These are phyloP conservation scores for Penstemon davidsonii DNA, from an alignment of 257 asterid genomes.

Conservation along the genomic window DNA sequence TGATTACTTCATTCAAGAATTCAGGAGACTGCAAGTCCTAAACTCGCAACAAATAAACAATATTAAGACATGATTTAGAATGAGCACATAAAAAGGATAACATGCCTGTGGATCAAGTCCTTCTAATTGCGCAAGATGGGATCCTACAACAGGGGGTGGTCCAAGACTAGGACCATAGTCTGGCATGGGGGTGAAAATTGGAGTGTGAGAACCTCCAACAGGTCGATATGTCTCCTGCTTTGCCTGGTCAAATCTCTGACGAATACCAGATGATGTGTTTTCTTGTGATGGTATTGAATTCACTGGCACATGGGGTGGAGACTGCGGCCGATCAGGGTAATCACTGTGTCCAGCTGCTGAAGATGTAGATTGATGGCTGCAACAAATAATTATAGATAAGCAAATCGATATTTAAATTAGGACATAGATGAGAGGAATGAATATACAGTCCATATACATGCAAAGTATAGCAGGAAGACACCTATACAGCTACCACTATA, in stretches of 20 bases:
- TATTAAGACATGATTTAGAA: conserved; percentile 7
- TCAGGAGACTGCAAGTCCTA: background rate
- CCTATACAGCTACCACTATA: background rate
- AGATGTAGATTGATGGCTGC: conserved; percentile 40
- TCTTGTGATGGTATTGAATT: conserved; percentile 33
- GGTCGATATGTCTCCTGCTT: conserved; percentile 37
- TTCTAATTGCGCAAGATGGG: conserved; percentile 42
- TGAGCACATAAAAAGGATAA: conserved; percentile 1
- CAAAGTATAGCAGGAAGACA: conserved; percentile 10
- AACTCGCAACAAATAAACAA: background rate
- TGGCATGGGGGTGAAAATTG: conserved; percentile 40
- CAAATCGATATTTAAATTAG: conserved; percentile 19
- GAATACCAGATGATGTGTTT: conserved; percentile 33
- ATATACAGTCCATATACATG: background rate
- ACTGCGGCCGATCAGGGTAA: conserved; percentile 30
- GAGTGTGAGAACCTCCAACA: conserved; percentile 36
- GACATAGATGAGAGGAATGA: conserved; percentile 16
- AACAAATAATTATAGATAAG: conserved; percentile 19
- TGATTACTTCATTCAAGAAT: conserved; percentile 4
- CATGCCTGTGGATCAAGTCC: conserved; percentile 46
- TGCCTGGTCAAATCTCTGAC: conserved; percentile 37
- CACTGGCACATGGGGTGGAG: conserved; percentile 30
- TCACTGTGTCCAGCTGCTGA: conserved; percentile 30
- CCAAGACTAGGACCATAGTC: conserved; percentile 44
- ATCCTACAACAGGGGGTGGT: conserved; percentile 45